These are phyloP conservation scores for Ceratobasidium sp. DNA, from an alignment of 1,284 basidiomycete species.

Conservation along the genomic window DNA sequence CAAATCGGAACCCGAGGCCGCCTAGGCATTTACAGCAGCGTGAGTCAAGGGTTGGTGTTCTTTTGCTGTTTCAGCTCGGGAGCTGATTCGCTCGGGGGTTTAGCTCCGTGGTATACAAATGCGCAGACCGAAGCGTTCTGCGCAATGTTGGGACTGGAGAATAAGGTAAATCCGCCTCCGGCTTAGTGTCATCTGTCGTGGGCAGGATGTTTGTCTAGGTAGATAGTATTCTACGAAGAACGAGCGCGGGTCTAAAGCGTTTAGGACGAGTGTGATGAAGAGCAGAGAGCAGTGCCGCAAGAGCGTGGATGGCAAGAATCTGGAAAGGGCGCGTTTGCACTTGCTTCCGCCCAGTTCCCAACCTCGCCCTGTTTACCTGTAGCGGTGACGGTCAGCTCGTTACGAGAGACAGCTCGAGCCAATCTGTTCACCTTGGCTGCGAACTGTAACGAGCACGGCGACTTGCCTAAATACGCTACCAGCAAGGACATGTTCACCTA, in stretches of 20 bases:
- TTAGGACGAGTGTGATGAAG: slow-evolving; percentile 2
- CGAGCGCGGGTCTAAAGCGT: background rate
- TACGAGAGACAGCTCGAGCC: slow-evolving; percentile 1
- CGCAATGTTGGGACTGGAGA: slow-evolving; percentile 76
- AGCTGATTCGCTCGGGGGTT: slow-evolving; percentile 15
- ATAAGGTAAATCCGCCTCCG: slow-evolving; percentile 68
- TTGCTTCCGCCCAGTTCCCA: slow-evolving; percentile 70
- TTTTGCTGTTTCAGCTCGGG: background rate
- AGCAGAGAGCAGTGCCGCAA: background rate
- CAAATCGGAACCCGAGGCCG: slow-evolving; percentile 20
- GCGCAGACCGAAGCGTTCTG: slow-evolving; percentile 91
- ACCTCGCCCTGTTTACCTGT: slow-evolving; percentile 85
- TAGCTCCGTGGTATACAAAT: slow-evolving; percentile 83
- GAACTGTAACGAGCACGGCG: slow-evolving; percentile 86
- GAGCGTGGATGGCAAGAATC: background rate
- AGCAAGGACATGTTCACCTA: slow-evolving; percentile 91
- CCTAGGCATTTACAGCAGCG: slow-evolving; percentile 41
- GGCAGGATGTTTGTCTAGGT: background rate
- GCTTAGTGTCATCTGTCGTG: background rate
- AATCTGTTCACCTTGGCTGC: slow-evolving; percentile 78
- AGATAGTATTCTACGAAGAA: slow-evolving; percentile 10
- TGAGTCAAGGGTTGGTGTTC: slow-evolving; percentile 22
- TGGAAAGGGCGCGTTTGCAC: slow-evolving; percentile 13
- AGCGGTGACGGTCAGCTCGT: slow-evolving; percentile 35
- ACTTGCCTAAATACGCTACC: slow-evolving; percentile 83